Base-by-base conservation (phyloP, 257 asterid species). In the Euphrasia confusa region DNA sequence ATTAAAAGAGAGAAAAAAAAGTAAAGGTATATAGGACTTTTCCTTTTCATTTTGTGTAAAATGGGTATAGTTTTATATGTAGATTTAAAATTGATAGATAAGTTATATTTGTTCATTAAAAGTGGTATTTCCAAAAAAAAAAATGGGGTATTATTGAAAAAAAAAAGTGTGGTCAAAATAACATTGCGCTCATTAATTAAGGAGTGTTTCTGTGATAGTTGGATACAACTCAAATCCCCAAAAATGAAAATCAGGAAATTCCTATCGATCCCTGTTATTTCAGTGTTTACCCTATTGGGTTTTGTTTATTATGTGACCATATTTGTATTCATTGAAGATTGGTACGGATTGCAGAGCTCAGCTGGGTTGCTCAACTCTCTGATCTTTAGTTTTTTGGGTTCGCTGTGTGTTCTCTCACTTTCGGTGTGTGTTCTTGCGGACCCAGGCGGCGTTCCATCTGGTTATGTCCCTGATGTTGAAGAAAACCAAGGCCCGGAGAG, bases 381-480 rank as follows among this genome's bases (percentile, higher is more conserved):
- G 82, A 74, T 87, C 75, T 87, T 85, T 81, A 87, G 82, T 65
- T 71, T 71, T 7, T 58, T 82, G 48, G 79, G 76, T 37, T 81
- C 54, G 14, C 48, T 86, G 30, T 76, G 77, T 63, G 55, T 72
- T 32, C 81, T 79, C 6, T 73, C 85, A 40, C 78, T 79, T 59
- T n/a, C 72, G 27, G 78, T 78, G 28, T 83, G 91, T 72, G 80
- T 78, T 69, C 66, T 81, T 10, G 49, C 77, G 61, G 91, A 83
- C 68, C 95, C 91, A 21, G 95, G 95, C 42, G 77, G 77, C 40
- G 83, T 86, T 56, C 91, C 91, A 55, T 66, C 91, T 15, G 74
- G 80, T 8, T 86, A 72, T 66, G 59, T 80, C 24, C 92, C 86
- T 17, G 92, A 84, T 61, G 77, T 81, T 63, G 92, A 81, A 63